These are phyloP conservation scores for Spizellomyces sp. DNA, from an alignment of 192 early-diverging fungal genomes.

Conservation along the genomic window DNA sequence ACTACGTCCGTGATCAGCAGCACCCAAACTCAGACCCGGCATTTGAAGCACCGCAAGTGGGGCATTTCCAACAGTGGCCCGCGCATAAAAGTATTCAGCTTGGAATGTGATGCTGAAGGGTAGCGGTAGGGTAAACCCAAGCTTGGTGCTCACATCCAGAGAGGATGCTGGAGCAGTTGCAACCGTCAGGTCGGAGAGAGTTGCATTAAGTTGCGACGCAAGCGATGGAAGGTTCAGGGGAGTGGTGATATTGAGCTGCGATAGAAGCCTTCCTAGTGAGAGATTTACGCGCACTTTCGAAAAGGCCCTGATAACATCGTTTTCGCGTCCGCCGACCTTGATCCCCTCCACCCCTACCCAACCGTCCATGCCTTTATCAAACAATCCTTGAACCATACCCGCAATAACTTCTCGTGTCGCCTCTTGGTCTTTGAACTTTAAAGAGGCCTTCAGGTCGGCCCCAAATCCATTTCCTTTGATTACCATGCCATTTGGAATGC, in stretches of 20 bases:
- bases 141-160: constrained; percentile 13
- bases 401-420: constrained; percentile 27
- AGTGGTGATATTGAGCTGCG: constrained; percentile 12
- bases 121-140: constrained; percentile 27
- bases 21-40: background rate
- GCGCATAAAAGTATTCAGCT: constrained; percentile 28
- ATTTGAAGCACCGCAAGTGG: constrained; percentile 16
- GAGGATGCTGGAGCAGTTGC: constrained; percentile 9
- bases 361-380: constrained; percentile 13
- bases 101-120: constrained; percentile 24
- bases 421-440: constrained; percentile 32
- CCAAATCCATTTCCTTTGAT: constrained; percentile 4
- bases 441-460: constrained; percentile 5
- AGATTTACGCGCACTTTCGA: constrained; percentile 22
- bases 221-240: constrained; percentile 16
- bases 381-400: constrained; percentile 25
- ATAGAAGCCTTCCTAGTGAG: constrained; percentile 1
- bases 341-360: constrained; percentile 9
- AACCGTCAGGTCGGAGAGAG: constrained; percentile 1
- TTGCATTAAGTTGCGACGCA: constrained; percentile 12
- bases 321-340: constrained; percentile 15
- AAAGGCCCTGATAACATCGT: constrained; percentile 33
- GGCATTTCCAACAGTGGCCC: constrained; percentile 1
- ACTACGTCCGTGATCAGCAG: background rate
- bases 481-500: constrained; percentile 18